Percentiles rank a stretch among this genome's conserved stretches.
These are phyloP conservation scores for Echeveria elegans DNA, from an alignment of 164 flowering plant species.

Conservation along the genomic window DNA sequence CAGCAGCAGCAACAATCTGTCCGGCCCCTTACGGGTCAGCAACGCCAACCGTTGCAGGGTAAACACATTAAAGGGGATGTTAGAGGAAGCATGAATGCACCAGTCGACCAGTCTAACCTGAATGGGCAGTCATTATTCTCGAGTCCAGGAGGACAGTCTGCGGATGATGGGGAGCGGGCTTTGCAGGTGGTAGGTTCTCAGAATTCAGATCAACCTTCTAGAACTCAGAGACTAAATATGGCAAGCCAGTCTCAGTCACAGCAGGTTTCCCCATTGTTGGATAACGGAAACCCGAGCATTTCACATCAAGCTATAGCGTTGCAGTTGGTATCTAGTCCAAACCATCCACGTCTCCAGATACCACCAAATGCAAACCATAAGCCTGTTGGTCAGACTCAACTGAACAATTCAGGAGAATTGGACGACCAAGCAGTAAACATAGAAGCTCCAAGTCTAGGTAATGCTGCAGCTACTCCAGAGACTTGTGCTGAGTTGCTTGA, in stretches of 20 bases:
- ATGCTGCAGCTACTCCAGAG: slow-evolving; percentile 24
- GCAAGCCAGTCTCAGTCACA: slow-evolving; percentile 41
- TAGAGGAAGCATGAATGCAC: slow-evolving; percentile 42
- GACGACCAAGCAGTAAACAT: slow-evolving; percentile 26
- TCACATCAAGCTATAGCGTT: slow-evolving; percentile 28
- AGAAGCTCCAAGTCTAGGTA: slow-evolving; percentile 20
- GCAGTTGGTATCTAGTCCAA: slow-evolving; percentile 23
- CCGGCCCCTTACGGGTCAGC: slow-evolving; percentile 55
- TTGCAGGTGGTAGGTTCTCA: slow-evolving; percentile 46
- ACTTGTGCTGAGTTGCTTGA: slow-evolving; percentile 24
- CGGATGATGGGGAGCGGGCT: slow-evolving; percentile 55
- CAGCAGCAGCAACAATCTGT: slow-evolving; percentile 55
- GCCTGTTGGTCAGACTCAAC: slow-evolving; percentile 35
- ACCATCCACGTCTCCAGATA: slow-evolving; percentile 31
- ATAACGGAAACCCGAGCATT: slow-evolving; percentile 18
- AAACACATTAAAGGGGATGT: slow-evolving; percentile 63
- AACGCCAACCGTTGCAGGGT: slow-evolving; percentile 44
- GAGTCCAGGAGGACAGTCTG: slow-evolving; percentile 36
- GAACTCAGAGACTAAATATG: slow-evolving; percentile 20
- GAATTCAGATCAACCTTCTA: slow-evolving; percentile 41
- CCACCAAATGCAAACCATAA: slow-evolving; percentile 34
- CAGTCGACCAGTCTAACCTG: slow-evolving; percentile 42
- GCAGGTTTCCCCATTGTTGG: slow-evolving; percentile 15
- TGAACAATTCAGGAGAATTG: slow-evolving; percentile 32
- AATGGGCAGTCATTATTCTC: slow-evolving; percentile 37